Evolutionary conservation across 495 filamentous ascomycete species (phyloP), one percentile per base, ranked within the genome.

Genomic region (Annulohypoxylon moriforme): DNA sequence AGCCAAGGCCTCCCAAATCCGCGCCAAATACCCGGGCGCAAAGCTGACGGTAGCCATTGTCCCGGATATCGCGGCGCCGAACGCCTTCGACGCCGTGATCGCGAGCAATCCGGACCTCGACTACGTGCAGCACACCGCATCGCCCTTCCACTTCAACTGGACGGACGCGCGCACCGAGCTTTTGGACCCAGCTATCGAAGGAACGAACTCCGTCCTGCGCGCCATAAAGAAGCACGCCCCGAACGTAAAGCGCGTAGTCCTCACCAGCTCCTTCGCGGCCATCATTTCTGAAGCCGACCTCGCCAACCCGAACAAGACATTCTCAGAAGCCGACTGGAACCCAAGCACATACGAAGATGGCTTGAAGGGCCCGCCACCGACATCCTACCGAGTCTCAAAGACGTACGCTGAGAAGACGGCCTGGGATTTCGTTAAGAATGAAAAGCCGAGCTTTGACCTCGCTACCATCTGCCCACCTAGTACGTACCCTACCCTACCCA

Each of bases 121-220:
- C 66, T 90, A 89, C 67, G 93, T 98, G 24, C 83, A 97, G 52
- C 94, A 98, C 79, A 97, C 93, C 0, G 94, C 95, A 2, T 91
- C 89, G 11, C 94, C 94, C 3, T 97, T 96, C 82, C 92, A 94
- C 77, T 92, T 87, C 82, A 88, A 88, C 14, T 83, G 85, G 49
- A 83, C 83, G 20, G 92, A 97, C 76, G 86, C 91, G 7, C 83
- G 93, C 69, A 96, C 89, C 68, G 92, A 97, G 47, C 86, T 98
- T 44, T 78, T 97, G 47, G 92, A 96, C 69, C 93, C 94, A 0
- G 94, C 94, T 0, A 85, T 97, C 67, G 91, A 90, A 75, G 95
- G 95, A 44, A 98, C 94, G 4, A 93, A 89, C 0, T 88, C 89
- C 11, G 89, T 98, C 60, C 81, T 98, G 47, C 86, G 87, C 67